Evolutionary conservation across 352 stramenopile species (phyloP).

Genomic region (Halophytophthora polymorphica): DNA sequence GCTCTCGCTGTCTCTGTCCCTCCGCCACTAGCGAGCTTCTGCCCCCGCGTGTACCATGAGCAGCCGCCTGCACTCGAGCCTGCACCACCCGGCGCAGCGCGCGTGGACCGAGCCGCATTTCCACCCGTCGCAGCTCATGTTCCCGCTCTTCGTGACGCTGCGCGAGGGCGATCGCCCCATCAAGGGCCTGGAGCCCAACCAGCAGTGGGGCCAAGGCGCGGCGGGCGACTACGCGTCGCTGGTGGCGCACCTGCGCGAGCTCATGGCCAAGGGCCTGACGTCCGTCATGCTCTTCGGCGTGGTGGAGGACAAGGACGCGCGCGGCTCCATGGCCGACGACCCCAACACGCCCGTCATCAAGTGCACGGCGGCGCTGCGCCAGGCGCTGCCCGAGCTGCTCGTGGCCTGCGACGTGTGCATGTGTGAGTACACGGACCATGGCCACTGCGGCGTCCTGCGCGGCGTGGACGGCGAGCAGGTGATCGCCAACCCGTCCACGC

Average conservation of each 20-base stretch:
- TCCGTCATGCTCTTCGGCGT: constrained; percentile 90
- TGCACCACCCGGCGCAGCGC: constrained; percentile 79
- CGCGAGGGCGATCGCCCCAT: constrained; percentile 70
- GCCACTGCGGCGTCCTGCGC: constrained; percentile 81
- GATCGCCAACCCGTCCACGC: constrained; percentile 96
- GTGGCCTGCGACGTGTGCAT: constrained; percentile 88
- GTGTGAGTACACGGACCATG: constrained; percentile 90
- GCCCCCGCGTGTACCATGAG: constrained; percentile 1
- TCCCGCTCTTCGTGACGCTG: constrained; percentile 86
- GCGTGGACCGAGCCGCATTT: constrained; percentile 86
- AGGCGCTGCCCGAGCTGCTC: constrained; percentile 69
- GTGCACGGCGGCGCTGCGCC: constrained; percentile 60
- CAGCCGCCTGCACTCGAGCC: constrained; percentile 61
- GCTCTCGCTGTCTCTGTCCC: too few species aligned
- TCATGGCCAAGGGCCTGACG: constrained; percentile 70
- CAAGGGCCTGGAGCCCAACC: constrained; percentile 77
- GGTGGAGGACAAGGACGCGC: constrained; percentile 78
- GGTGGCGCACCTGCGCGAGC: constrained; percentile 61
- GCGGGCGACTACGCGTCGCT: constrained; percentile 71
- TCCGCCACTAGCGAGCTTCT: too few species aligned
- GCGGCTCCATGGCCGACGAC: constrained; percentile 70
- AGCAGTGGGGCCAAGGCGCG: constrained; percentile 76
- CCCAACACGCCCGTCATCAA: constrained; percentile 77
- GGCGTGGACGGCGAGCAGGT: constrained; percentile 92
- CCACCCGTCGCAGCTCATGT: constrained; percentile 87